Percentiles rank a stretch among this genome's conserved stretches.
Conservation (phyloP, 139 green algal species). For the Tetraselmis striata region DNA sequence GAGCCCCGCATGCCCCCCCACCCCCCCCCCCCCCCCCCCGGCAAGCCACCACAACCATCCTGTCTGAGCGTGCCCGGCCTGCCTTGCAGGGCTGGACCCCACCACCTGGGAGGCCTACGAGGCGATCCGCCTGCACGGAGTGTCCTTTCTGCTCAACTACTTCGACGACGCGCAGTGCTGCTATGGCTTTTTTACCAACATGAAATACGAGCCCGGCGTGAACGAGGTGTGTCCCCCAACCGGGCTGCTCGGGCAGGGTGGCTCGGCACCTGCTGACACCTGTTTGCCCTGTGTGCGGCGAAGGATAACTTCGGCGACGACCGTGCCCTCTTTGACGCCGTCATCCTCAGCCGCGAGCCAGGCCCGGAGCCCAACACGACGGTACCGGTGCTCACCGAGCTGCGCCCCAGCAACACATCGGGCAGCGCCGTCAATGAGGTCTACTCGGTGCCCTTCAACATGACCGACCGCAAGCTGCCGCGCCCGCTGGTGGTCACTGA, state of each 20-base stretch:
- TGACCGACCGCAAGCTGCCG: background rate
- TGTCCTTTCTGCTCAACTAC: background rate
- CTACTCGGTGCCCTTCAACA: background rate
- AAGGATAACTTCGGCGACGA: background rate
- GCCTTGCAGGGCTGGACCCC: background rate
- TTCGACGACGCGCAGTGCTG: background rate
- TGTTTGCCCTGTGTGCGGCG: too few relatives aligned
- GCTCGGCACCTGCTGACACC: too few relatives aligned
- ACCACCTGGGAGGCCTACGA: background rate
- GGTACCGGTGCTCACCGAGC: background rate
- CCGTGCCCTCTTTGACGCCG: background rate
- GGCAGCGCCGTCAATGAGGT: background rate
- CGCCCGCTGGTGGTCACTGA: background rate
- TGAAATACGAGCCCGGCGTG: background rate
- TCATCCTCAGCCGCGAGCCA: background rate
- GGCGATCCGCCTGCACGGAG: background rate
- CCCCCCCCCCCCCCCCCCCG: too few relatives aligned
- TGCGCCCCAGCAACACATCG: background rate
- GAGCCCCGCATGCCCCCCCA: too few relatives aligned
- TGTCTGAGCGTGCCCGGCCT: too few relatives aligned
- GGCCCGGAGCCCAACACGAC: background rate
- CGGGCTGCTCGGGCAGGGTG: too few relatives aligned
- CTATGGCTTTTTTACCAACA: background rate
- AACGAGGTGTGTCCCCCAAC: background rate
- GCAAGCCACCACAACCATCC: too few relatives aligned